Evolutionary conservation across 1,139 yeast species (phyloP), one percentile per base, ranked within the genome.

Genomic region (Diutina siamensis): DNA sequence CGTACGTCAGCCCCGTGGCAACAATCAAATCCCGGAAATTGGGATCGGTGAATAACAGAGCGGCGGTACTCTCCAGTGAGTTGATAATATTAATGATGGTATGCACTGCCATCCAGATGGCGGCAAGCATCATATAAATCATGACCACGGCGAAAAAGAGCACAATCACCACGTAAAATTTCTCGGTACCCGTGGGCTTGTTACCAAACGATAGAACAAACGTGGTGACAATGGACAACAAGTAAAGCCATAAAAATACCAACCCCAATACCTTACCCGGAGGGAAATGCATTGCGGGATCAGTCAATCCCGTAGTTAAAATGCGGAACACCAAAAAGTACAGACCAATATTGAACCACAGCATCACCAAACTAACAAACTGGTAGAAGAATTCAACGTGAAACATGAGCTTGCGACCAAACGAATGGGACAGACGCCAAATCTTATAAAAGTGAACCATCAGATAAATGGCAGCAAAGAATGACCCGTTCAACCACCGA

Each of bases 191-290:
- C 55, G 81, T 83, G 1, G 98, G 98, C 48, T 89, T 82, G 60
- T 92, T 92, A 58, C 98, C 98, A 63, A 92, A 82, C 45, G 96
- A 81, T 51, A 92, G 67, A 46, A 92, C 89, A 62, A 92, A 92
- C 17, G 95, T 87, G 2, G 96, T 83, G 15, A 87, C 83, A n/a
- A 92, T 63, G 13, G 95, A 86, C 2, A 92, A 86, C 48, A 87
- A 72, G 57, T 92, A 92, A 34, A 92, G 65, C 97, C 97, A 92
- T 17, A 89, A 64, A 58, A 92, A 83, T 1, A 89, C 72, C 8
- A 85, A 92, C 3, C 94, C 80, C 32, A 92, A 68, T 4, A 83
- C 71, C 48, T 78, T 79, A 31, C 97, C 94, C 0, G 88, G 92
- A 1, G 78, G 76, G 57, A 76, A 74, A n/a, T 66, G 63, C 44